Percentiles rank a stretch among this genome's conserved stretches.
phyloP scores from a whole-genome alignment of 352 stramenopile genomes.

The Pythium monospermum region DNA sequence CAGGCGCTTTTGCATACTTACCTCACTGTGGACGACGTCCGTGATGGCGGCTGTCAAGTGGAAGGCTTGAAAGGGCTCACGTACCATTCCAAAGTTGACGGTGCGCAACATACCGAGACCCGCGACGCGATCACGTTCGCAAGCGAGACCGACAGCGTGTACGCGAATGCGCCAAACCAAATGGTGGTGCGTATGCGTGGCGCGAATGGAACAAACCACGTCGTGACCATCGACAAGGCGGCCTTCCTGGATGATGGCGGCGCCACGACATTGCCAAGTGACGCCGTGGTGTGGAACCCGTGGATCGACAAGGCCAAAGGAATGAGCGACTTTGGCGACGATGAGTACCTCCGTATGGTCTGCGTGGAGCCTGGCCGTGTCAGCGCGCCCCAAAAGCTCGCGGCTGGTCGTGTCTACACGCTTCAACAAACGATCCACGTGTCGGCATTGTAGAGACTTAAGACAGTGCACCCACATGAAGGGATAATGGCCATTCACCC shows the following conservation, averaged over 20 bases:
- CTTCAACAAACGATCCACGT: conserved; percentile 65
- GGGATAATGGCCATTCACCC: too few relatives aligned
- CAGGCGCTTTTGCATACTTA: conserved; percentile 96
- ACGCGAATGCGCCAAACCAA: conserved; percentile 59
- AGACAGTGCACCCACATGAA: too few relatives aligned
- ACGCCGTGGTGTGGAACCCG: conserved; percentile 94
- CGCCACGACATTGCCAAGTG: conserved; percentile 35
- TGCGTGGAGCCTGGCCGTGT: conserved; percentile 93
- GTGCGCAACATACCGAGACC: conserved; percentile 48
- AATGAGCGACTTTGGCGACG: conserved; percentile 94
- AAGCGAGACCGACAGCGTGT: conserved; percentile 88
- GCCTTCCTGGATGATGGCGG: conserved; percentile 56
- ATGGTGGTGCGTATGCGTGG: conserved; percentile 67
- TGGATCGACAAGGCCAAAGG: conserved; percentile 90
- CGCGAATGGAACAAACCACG: conserved; percentile 36
- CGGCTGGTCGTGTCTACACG: conserved; percentile 46
- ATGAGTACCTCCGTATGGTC: conserved; percentile 94
- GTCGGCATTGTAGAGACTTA: conserved; percentile 48
- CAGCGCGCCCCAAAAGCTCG: conserved; percentile 59
- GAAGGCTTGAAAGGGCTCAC: conserved; percentile 81
- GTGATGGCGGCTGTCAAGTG: conserved; percentile 51
- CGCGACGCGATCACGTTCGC: conserved; percentile 57
- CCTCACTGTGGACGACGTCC: conserved; percentile 78
- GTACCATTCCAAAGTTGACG: conserved; percentile 89
- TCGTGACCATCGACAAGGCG: conserved; percentile 73